Evolutionary conservation across 2,329 filamentous ascomycete species (phyloP), one percentile per base, ranked within the genome.

Genomic region (Allantophomopsis cytisporea): DNA sequence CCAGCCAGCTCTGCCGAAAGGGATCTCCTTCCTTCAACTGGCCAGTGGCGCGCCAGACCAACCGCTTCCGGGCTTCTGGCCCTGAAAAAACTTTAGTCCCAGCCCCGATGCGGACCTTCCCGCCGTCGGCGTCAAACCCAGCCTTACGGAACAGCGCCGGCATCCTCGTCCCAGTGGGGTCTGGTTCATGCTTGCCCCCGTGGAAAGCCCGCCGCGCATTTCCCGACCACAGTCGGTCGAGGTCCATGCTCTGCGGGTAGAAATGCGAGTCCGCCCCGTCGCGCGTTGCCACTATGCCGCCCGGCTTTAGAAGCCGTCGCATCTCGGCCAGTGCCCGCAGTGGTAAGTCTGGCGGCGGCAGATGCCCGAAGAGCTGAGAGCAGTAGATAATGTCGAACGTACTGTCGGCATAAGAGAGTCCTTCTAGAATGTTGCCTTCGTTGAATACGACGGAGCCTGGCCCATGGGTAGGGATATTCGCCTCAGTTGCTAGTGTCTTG

Each of bases 371-470:
- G 2, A 67, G 51, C 45, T 67, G 63, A n/a, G 58, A 59, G 18
- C 53, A 54, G 45, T 59, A 65, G 15, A 65, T 57, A 4, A 67
- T 46, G 44, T 68, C 62, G 40, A 68, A 67, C 0, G 48, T 46
- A 5, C 49, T 50, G 41, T 67, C 60, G 1, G 52, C 36, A 17
- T 60, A 68, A 0, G 61, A 54, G 0, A 69, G 57, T 1, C 56
- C 49, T 6, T 49, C 47, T 3, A 60, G 49, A 16, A 64, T 48
- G 37, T 65, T 55, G 20, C 51, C 56, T 32, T 54, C 46, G 16
- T 51, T 39, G 30, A 62, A 63, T 31, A 45, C 45, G 35, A 58
- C 51, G 7, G 37, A 39, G 37, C 37, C 37, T 8, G 40, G 40
- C 2, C 47, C 47, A 16, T 45, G 21, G 36, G 15, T 44, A 31